Evolutionary conservation across 495 filamentous ascomycete genomes (phyloP), one percentile per base, ranked within the genome.

Genomic region (Neurospora discreta): DNA sequence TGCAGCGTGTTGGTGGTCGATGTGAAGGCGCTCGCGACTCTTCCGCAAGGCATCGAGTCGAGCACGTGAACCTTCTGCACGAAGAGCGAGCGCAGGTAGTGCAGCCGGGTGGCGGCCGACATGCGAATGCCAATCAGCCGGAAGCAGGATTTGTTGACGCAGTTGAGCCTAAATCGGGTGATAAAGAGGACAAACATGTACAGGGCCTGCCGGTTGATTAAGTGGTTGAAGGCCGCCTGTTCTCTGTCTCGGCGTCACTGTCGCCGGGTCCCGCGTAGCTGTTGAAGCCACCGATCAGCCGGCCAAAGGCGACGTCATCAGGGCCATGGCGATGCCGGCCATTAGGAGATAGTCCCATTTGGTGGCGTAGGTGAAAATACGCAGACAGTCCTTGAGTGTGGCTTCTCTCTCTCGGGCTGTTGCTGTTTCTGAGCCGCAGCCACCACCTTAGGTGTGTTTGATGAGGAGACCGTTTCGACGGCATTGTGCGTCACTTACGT

Each of bases 11-110:
- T 85, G 30, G 88, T 84, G 69, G 90, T 88, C 39, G 80, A 77
- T 30, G 83, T 89, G 46, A 92, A 90, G 20, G 88, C 87, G 68
- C 85, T 85, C 0, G 87, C n/a, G n/a, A n/a, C n/a, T n/a, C n/a
- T n/a, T n/a, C n/a, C n/a, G n/a, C n/a, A n/a, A n/a, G n/a, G 84
- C 84, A 90, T 82, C 70, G 85, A 85, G 76, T 89, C 87, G 23
- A 89, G 84, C 69, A 86, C 84, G 71, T 87, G 82, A 42, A 89
- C 80, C 36, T 86, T 83, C 73, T 89, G 87, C 33, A 76, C 75
- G 70, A 89, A 89, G 33, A 89, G 82, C 20, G 81, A 82, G 30
- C 80, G 76, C 42, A 89, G 79, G 69, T 87, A 87, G 68, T 84
- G 80, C 6, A 88, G 82, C 41, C 88, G 81, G 67, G 89, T 81